Percentiles rank a stretch among this genome's conserved stretches.
phyloP scores from a whole-genome alignment of 1,284 basidiomycete species.

The Neolentinus lepideus region DNA sequence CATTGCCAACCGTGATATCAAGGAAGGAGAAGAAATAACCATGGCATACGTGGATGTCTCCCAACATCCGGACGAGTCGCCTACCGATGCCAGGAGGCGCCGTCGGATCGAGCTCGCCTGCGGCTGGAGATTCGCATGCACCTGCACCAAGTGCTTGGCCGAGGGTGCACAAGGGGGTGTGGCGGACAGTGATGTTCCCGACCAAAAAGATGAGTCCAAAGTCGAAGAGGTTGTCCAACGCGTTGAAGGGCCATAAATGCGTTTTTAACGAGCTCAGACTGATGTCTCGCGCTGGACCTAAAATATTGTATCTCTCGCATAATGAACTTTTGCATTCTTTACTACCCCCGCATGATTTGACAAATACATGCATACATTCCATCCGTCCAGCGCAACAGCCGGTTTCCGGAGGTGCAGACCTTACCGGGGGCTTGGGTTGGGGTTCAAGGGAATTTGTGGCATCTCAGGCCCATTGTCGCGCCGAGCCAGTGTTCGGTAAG shows the following conservation, averaged over 20 bases:
- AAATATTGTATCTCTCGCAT: not conserved
- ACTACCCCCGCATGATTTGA: no score
- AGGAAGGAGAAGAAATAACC: constrained; percentile 67
- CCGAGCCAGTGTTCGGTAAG: no score
- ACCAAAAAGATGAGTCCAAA: constrained; percentile 49
- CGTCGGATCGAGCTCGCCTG: constrained; percentile 67
- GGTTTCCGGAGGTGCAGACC: no score
- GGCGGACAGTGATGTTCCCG: constrained; percentile 20
- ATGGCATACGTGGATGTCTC: constrained; percentile 67
- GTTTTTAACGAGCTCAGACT: not conserved
- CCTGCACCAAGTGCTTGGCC: constrained; percentile 52
- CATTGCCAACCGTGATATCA: constrained; percentile 54
- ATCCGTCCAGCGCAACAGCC: no score
- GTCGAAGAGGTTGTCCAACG: constrained; percentile 41
- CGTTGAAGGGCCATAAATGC: constrained; percentile 19
- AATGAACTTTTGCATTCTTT: no score
- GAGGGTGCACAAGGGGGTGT: constrained; percentile 29
- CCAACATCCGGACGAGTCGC: constrained; percentile 43
- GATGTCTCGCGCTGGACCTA: not conserved
- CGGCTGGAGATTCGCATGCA: constrained; percentile 74
- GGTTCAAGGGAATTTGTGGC: no score
- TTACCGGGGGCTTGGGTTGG: no score
- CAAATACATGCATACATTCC: no score
- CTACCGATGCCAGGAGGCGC: constrained; percentile 47
- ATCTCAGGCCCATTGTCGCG: no score